These are phyloP conservation scores for Zygoascus biomembranicola DNA, from an alignment of 805 yeast genomes.

Conservation along the genomic window DNA sequence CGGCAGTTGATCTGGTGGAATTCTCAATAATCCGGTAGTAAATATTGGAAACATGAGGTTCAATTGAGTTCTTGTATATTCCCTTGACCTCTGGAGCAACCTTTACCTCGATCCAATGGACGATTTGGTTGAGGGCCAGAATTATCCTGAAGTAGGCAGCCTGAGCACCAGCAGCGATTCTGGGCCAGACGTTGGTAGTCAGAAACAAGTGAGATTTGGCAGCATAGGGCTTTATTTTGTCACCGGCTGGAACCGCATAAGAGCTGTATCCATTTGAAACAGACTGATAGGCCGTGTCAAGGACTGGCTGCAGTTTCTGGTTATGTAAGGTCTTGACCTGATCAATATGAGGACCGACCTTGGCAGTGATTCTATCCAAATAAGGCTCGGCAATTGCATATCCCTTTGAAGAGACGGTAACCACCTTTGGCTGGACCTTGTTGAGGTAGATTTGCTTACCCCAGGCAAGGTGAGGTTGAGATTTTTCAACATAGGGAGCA, in stretches of 20 bases:
- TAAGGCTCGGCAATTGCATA: slow-evolving; percentile 10
- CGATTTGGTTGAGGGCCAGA: neutral
- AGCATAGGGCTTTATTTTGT: slow-evolving; percentile 6
- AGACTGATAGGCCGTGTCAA: neutral
- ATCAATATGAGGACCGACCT: neutral
- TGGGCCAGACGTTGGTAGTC: slow-evolving; percentile 10
- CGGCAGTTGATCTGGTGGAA: neutral
- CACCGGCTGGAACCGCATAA: slow-evolving; percentile 12
- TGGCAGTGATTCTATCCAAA: slow-evolving; percentile 4
- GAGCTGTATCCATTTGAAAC: slow-evolving; percentile 2
- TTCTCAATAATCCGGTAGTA: slow-evolving; percentile 14
- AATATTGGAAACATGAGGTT: slow-evolving; percentile 22
- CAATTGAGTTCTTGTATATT: slow-evolving; percentile 16
- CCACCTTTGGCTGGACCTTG: slow-evolving; percentile 9
- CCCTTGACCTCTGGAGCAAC: slow-evolving; percentile 12
- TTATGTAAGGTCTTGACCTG: neutral
- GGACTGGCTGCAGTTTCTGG: neutral
- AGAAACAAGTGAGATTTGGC: slow-evolving; percentile 1
- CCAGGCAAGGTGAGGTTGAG: slow-evolving; percentile 8
- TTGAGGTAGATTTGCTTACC: slow-evolving; percentile 5
- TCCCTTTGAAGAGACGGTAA: neutral
- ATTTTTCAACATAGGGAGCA: slow-evolving; percentile 8
- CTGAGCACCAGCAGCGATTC: neutral
- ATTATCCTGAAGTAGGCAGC: neutral
- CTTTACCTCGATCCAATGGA: slow-evolving; percentile 8